Evolutionary conservation across 495 filamentous ascomycete genomes (phyloP), one percentile per base, ranked within the genome.

Genomic region (Articulospora tetracladia): DNA sequence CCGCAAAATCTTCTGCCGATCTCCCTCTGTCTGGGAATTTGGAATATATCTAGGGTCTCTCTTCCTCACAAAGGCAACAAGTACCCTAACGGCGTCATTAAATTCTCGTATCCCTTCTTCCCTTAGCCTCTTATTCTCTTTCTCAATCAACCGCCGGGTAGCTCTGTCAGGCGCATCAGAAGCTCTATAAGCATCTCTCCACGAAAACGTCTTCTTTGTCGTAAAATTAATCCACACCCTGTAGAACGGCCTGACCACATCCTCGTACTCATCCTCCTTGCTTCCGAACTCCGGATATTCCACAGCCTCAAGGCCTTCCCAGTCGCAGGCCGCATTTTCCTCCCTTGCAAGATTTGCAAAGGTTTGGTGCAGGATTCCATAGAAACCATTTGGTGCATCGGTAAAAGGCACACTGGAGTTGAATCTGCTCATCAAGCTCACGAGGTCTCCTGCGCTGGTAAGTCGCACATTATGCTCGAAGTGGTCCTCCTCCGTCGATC

Each of bases 31-130:
- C 66, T 93, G 86, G 1, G 73, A 74, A 58, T 89, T 85, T 13
- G 74, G 69, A 34, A 83, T 83, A 68, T 88, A 96, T 54, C 94
- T 85, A 0, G 91, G 91, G 65, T 99, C 94, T 26, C 94, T 83
- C 74, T 96, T 97, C 62, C 88, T 88, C n/a, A 92, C 88, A 72
- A 98, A 97, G 12, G 85, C 80, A 13, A 98, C 91, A 15, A 99
- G 81, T 0, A 88, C 89, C 48, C 80, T 69, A n/a, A 99, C 93
- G 12, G 90, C 87, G 63, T 96, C 91, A 73, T 97, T 98, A 75
- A 93, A 98, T 58, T 97, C 89, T 44, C 87, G 83, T 27, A 91
- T 84, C 1, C 83, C 90, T 36, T 90, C 88, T 10, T 96, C 91
- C 58, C 94, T 80, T n/a, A 89, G 73, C 46, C 85, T 86, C 64